Percentiles rank a stretch among this genome's conserved stretches.
These are phyloP conservation scores for Paraleonurus japonicus DNA, from an alignment of 257 asterid species.

Conservation along the genomic window DNA sequence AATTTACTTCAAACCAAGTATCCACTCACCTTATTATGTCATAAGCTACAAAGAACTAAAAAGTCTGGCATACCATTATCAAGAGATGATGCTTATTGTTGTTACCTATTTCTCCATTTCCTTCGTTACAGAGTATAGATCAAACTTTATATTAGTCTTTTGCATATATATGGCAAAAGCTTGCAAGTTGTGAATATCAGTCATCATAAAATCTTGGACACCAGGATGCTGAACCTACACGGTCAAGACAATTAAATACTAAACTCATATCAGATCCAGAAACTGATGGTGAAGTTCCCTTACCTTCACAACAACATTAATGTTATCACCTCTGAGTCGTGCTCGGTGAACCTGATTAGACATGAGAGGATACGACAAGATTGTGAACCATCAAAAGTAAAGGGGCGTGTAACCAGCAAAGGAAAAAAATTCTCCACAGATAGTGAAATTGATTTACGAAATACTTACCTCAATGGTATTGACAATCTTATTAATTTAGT, in stretches of 20 bases:
- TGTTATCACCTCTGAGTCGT: too few relatives aligned
- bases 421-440: not conserved
- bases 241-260: constrained; percentile 22
- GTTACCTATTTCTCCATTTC: constrained; percentile 99
- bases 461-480: too few relatives aligned
- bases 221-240: constrained; percentile 95
- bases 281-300: constrained; percentile 1
- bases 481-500: too few relatives aligned
- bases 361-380: constrained; percentile 17
- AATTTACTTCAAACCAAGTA: too few relatives aligned
- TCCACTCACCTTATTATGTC: too few relatives aligned
- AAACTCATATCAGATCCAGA: constrained; percentile 9
- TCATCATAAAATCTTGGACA: constrained; percentile 92
- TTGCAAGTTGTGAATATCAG: too few relatives aligned
- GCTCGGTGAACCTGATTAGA: constrained; percentile 83
- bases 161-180: too few relatives aligned
- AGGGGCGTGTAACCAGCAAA: not conserved
- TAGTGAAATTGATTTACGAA: not conserved
- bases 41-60: too few relatives aligned
- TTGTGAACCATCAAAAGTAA: constrained; percentile 6
- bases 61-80: too few relatives aligned
- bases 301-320: too few relatives aligned
- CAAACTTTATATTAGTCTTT: constrained; percentile 90
- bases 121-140: constrained; percentile 83
- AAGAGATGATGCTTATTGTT: too few relatives aligned